These are phyloP conservation scores for Colletotrichum camelliae DNA, from an alignment of 2,329 filamentous ascomycete species.

Conservation along the genomic window DNA sequence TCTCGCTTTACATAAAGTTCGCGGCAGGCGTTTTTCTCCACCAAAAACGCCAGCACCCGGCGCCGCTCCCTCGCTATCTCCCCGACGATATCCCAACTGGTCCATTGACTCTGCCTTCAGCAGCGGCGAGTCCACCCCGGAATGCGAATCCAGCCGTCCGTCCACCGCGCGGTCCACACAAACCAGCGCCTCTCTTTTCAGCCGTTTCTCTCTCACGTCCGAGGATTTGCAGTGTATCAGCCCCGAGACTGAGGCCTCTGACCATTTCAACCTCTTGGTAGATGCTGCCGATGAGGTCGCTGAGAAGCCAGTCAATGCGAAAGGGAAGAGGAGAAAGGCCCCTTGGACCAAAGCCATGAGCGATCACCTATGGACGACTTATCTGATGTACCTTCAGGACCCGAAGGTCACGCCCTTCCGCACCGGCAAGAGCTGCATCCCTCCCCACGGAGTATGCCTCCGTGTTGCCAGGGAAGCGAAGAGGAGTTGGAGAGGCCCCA, in stretches of 20 bases:
- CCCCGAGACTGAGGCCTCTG: slow-evolving; percentile 48
- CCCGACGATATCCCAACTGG: slow-evolving; percentile 62
- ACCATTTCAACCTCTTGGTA: slow-evolving; percentile 26
- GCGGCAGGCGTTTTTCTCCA: slow-evolving; percentile 52
- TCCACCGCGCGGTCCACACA: slow-evolving; percentile 65
- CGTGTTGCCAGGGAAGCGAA: slow-evolving; percentile 71
- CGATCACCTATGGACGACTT: slow-evolving; percentile 70
- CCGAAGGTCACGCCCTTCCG: slow-evolving; percentile 71
- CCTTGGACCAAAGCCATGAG: slow-evolving; percentile 71
- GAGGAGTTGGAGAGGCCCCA: slow-evolving; percentile 70
- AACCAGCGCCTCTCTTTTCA: slow-evolving; percentile 62
- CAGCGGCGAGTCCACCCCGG: slow-evolving; percentile 63
- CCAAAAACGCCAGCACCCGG: slow-evolving; percentile 65
- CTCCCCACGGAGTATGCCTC: slow-evolving; percentile 68
- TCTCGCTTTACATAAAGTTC: slow-evolving; percentile 37
- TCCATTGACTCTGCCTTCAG: slow-evolving; percentile 62
- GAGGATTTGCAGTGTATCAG: slow-evolving; percentile 62
- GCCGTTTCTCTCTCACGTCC: slow-evolving; percentile 59
- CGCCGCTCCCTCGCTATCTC: slow-evolving; percentile 46
- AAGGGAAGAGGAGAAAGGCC: slow-evolving; percentile 50
- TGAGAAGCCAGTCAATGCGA: slow-evolving; percentile 2
- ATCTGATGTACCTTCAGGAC: slow-evolving; percentile 69
- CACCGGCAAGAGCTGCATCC: slow-evolving; percentile 66
- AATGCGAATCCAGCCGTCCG: slow-evolving; percentile 64
- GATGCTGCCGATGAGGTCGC: neutral